Evolutionary conservation across 2,329 filamentous ascomycete genomes (phyloP).

Genomic region (Cytospora piceae): DNA sequence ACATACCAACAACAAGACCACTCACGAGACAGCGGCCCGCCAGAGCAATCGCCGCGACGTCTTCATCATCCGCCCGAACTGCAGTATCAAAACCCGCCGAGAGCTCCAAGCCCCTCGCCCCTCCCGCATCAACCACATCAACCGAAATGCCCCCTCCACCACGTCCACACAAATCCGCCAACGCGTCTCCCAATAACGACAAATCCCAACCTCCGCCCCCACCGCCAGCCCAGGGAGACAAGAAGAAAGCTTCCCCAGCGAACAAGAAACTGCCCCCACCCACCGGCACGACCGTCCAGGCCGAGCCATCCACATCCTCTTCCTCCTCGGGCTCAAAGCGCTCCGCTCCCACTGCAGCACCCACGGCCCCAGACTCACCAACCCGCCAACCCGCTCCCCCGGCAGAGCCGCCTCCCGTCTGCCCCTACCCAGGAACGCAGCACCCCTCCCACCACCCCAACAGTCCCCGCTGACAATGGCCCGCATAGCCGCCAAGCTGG

Average conservation of each 20-base stretch:
- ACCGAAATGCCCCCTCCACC: slow-evolving; percentile 29
- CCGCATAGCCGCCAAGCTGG: slow-evolving; percentile 65
- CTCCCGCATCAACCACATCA: slow-evolving; percentile 8
- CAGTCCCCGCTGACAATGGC: slow-evolving; percentile 65
- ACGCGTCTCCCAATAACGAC: slow-evolving; percentile 6
- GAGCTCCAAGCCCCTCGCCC: slow-evolving; percentile 7
- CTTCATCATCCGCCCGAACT: slow-evolving; percentile 17
- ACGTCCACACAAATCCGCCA: slow-evolving; percentile 15
- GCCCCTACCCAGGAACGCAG: slow-evolving; percentile 42
- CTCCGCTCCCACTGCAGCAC: not conserved
- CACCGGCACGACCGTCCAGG: not conserved
- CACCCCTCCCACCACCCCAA: slow-evolving; percentile 43
- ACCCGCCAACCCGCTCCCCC: slow-evolving; percentile 36
- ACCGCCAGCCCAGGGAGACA: slow-evolving; percentile 4
- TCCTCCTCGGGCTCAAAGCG: slow-evolving; percentile 6
- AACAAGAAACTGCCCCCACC: slow-evolving; percentile 33
- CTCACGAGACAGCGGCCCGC: slow-evolving; percentile 21
- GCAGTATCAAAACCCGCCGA: slow-evolving; percentile 18
- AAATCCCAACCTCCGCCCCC: slow-evolving; percentile 7
- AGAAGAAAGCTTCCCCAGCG: slow-evolving; percentile 23
- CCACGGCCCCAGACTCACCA: slow-evolving; percentile 25
- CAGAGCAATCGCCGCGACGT: slow-evolving; percentile 22
- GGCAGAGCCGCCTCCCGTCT: slow-evolving; percentile 39
- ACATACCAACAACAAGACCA: slow-evolving; percentile 10
- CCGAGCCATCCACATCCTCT: not conserved